Conservation (phyloP, 1,139 yeast genomes). For the Hansenula anomala region DNA sequence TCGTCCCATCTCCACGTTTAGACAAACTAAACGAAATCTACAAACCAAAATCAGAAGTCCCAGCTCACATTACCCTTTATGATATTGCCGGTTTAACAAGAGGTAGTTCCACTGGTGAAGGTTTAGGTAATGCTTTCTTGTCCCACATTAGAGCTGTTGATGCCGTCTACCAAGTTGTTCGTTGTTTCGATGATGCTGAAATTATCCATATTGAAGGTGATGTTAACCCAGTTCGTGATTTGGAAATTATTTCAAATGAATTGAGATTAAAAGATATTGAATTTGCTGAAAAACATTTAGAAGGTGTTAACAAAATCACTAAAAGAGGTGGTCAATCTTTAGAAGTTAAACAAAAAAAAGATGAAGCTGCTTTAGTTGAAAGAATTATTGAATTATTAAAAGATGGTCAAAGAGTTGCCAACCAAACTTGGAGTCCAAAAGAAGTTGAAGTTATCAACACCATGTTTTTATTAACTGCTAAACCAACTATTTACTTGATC, state of each 20-base stretch:
- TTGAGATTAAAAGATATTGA: conserved; percentile 95
- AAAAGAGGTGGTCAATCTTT: conserved; percentile 94
- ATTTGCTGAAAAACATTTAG: conserved; percentile 87
- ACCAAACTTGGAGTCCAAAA: conserved; percentile 82
- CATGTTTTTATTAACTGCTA: conserved; percentile 88
- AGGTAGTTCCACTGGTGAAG: conserved; percentile 98
- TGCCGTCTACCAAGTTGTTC: conserved; percentile 95
- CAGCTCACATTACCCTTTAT: conserved; percentile 89
- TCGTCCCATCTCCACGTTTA: conserved; percentile 90
- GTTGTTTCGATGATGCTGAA: conserved; percentile 98
- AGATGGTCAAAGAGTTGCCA: conserved; percentile 86
- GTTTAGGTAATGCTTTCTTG: conserved; percentile 96
- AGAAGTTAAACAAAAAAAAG: conserved; percentile 92
- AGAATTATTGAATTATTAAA: conserved; percentile 72
- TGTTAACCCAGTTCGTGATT: conserved; percentile 92
- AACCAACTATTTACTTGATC: conserved; percentile 92
- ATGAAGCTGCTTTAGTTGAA: conserved; percentile 79
- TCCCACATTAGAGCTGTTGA: conserved; percentile 97
- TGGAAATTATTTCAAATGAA: conserved; percentile 88
- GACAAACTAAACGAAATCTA: conserved; percentile 68
- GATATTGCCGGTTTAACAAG: conserved; percentile 98
- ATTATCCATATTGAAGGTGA: conserved; percentile 98
- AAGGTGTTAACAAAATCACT: conserved; percentile 79
- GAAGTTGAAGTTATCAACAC: conserved; percentile 87
- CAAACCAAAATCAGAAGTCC: conserved; percentile 83